Conservation (phyloP, 2,329 filamentous ascomycete genomes). For the Calonectria pseudoturangicola region DNA sequence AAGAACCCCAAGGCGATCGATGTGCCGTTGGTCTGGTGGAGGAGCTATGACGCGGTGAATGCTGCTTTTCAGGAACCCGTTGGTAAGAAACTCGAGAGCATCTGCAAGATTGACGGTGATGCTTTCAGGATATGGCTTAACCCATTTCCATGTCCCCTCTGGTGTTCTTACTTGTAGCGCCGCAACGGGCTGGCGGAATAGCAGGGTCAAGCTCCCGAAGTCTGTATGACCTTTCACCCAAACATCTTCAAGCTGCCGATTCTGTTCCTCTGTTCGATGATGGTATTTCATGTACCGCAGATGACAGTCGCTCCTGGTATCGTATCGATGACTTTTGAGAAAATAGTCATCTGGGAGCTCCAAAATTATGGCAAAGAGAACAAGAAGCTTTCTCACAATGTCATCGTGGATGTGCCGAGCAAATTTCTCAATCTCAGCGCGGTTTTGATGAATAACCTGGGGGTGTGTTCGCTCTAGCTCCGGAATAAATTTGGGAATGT, state of each 20-base stretch:
- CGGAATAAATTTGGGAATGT: conserved; percentile 6
- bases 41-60: conserved; percentile 56
- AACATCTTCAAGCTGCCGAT: conserved; percentile 63
- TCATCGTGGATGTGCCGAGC: conserved; percentile 9
- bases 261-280: conserved; percentile 66
- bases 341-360: conserved; percentile 76
- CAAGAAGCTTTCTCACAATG: conserved; percentile 2
- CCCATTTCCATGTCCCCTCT: conserved; percentile 68
- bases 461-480: background rate
- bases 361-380: conserved; percentile 16
- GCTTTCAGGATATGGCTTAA: conserved; percentile 66
- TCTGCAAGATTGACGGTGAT: conserved; percentile 71
- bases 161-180: conserved; percentile 71
- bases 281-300: conserved; percentile 77
- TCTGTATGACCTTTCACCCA: conserved; percentile 72
- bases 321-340: conserved; percentile 71
- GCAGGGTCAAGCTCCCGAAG: conserved; percentile 71
- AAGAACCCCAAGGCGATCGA: conserved; percentile 39
- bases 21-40: conserved; percentile 37
- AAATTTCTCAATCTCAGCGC: conserved; percentile 3
- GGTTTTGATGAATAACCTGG: background rate
- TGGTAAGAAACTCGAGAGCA: conserved; percentile 67
- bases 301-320: conserved; percentile 73
- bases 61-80: conserved; percentile 65
- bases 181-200: conserved; percentile 75